A percentile compares a stretch with the other conserved stretches of the same genome.
These are phyloP conservation scores for Ophiocordyceps sinensis DNA, from an alignment of 2,329 filamentous ascomycete species.

Conservation along the genomic window DNA sequence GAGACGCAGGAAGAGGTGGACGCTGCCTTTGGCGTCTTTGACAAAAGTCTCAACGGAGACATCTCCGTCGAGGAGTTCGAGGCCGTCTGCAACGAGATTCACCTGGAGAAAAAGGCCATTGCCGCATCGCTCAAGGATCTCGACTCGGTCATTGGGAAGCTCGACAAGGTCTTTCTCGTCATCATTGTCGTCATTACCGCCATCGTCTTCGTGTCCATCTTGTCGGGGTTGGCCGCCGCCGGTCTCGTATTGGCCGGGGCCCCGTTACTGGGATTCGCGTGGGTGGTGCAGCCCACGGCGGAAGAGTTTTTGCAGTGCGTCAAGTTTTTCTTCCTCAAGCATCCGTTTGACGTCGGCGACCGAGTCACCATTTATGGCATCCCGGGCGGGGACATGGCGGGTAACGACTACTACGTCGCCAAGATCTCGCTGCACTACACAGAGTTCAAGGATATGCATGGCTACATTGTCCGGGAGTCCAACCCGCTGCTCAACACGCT, in stretches of 20 bases:
- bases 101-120: constrained; percentile 87
- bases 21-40: constrained; percentile 81
- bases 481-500: constrained; percentile 87
- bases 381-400: constrained; percentile 60
- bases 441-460: constrained; percentile 98
- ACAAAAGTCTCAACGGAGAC: constrained; percentile 92
- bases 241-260: constrained; percentile 84
- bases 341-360: constrained; percentile 93
- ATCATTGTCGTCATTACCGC: constrained; percentile 68
- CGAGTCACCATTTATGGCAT: constrained; percentile 86
- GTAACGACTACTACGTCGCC: constrained; percentile 93
- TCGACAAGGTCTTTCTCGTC: constrained; percentile 80
- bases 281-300: constrained; percentile 84
- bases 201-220: constrained; percentile 76
- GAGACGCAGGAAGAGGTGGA: constrained; percentile 74
- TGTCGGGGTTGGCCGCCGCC: constrained; percentile 80
- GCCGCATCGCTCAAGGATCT: constrained; percentile 89
- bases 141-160: constrained; percentile 81
- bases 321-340: constrained; percentile 93
- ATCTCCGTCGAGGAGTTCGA: constrained; percentile 93
- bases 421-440: constrained; percentile 88
- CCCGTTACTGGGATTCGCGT: constrained; percentile 75
- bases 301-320: constrained; percentile 90
- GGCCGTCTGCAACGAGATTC: constrained; percentile 84
- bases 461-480: constrained; percentile 87